A percentile compares a stretch with the other conserved stretches of the same genome.
Evolutionary conservation across 2,329 filamentous ascomycete species (phyloP).

Genomic region (Blumeria hordei): DNA sequence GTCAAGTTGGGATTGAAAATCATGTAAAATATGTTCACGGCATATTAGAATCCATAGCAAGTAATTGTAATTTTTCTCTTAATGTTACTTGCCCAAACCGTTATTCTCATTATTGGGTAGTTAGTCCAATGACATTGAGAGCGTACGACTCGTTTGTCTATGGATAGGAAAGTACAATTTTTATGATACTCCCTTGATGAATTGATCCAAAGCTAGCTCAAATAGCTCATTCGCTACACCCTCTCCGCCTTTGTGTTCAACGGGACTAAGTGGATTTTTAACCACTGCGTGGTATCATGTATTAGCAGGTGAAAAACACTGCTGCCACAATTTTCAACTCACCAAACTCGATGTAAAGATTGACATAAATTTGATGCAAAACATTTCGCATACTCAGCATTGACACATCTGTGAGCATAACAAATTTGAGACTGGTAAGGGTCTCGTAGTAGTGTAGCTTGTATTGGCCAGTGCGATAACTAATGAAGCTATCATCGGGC

Average conservation of each 20-base stretch:
- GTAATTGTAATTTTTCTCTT: too few relatives aligned
- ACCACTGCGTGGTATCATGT: constrained; percentile 26
- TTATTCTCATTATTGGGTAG: too few relatives aligned
- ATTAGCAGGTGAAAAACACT: not conserved
- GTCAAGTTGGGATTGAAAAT: not conserved
- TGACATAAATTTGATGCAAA: constrained; percentile 94
- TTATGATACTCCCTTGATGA: constrained; percentile 38
- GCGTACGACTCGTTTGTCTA: too few relatives aligned
- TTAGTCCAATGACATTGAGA: too few relatives aligned
- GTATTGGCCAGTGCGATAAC: constrained; percentile 81
- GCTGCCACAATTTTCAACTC: constrained; percentile 11
- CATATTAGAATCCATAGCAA: too few relatives aligned
- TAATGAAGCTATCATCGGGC: constrained; percentile 81
- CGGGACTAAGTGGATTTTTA: constrained; percentile 44
- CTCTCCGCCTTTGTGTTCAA: constrained; percentile 42
- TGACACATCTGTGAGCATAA: constrained; percentile 81
- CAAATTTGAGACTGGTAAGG: constrained; percentile 81
- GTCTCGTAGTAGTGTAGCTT: constrained; percentile 99
- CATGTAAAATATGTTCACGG: too few relatives aligned
- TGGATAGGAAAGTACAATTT: not conserved
- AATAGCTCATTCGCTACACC: constrained; percentile 51
- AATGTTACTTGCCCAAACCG: too few relatives aligned
- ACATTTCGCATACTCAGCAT: constrained; percentile 82
- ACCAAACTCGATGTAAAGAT: constrained; percentile 92
- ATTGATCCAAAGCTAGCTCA: constrained; percentile 51